Evolutionary conservation across 805 yeast species (phyloP), one percentile per base, ranked within the genome.

Genomic region (Yamadazyma insecticola): DNA sequence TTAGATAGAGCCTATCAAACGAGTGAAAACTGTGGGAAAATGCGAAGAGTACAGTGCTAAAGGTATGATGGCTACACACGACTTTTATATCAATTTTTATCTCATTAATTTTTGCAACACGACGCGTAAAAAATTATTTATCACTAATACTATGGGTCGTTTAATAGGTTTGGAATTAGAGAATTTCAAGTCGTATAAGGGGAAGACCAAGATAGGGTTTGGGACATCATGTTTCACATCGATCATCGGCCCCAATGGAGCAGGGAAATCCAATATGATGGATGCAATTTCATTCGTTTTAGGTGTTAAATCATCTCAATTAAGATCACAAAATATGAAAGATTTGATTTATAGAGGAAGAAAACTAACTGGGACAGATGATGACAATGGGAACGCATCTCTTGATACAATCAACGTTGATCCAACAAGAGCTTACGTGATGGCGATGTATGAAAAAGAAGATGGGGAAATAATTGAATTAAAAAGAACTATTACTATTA

Each of bases 221-320:
- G 96, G 96, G 0, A 70, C 79, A 9, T 74, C 89, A 0, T 68
- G 72, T 38, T 92, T 92, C 63, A 86, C 96, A 1, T 81, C 95
- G 26, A 85, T 92, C 40, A 84, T 92, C 36, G 98, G 98, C 1
- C 97, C 97, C n/a, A 92, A 92, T 67, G 98, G 98, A 20, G 83
- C 97, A 1, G 98, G 98, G 6, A 92, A 92, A 60, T 84, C 96
- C 24, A 92, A 92, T 51, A 83, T 92, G 78, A 89, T 92, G 83
- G 98, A 92, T 54, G 97, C 98, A 21, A 82, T 92, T 27, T 81
- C 96, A 13, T 92, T 92, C 55, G 97, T 90, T 6, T 68, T 92
- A 22, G 98, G 98, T 16, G 78, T 90, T 28, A 67, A 81, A 44
- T 73, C 87, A 13, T 60, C 69, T 12, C 89, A 84, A 35, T 65